These are phyloP conservation scores for Cutaneotrichosporon curvatum DNA, from an alignment of 1,284 basidiomycete species.

Conservation along the genomic window DNA sequence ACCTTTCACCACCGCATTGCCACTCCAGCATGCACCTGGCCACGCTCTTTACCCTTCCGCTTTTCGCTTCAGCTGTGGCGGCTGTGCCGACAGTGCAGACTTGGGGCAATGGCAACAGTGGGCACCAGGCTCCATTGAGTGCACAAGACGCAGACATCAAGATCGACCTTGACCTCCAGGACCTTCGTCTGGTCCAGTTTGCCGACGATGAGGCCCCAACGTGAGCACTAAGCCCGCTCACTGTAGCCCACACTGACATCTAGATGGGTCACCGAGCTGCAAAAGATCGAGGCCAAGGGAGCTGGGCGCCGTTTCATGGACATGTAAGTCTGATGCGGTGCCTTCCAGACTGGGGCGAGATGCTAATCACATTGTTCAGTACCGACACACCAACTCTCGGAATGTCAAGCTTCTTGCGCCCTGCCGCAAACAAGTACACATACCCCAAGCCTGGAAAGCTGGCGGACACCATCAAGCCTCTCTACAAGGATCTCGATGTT, in stretches of 20 bases:
- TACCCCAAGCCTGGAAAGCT: slow-evolving; percentile 40
- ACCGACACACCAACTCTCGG: slow-evolving; percentile 62
- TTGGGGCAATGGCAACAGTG: not conserved
- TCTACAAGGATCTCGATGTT: slow-evolving; percentile 33
- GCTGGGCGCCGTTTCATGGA: slow-evolving; percentile 64
- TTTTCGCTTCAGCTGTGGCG: slow-evolving; percentile 32
- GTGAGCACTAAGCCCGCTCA: slow-evolving; percentile 7
- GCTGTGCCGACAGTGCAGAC: slow-evolving; percentile 9
- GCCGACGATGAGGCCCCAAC: slow-evolving; percentile 56
- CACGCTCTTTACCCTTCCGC: slow-evolving; percentile 27
- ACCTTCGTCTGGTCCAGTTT: slow-evolving; percentile 65
- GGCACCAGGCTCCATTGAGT: not conserved
- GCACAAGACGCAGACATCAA: slow-evolving; percentile 1
- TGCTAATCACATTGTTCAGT: slow-evolving; percentile 47
- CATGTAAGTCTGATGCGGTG: slow-evolving; percentile 53
- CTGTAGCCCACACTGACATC: slow-evolving; percentile 22
- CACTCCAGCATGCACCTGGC: slow-evolving; percentile 30
- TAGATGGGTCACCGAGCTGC: slow-evolving; percentile 70
- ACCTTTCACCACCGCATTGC: not conserved
- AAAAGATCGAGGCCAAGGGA: slow-evolving; percentile 76
- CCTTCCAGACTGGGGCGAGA: not conserved
- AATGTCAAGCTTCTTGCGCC: slow-evolving; percentile 36
- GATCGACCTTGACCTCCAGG: slow-evolving; percentile 60
- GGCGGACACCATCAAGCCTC: slow-evolving; percentile 30
- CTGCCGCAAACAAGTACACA: slow-evolving; percentile 36